A percentile compares a stretch with the other conserved stretches of the same genome.
Conservation (phyloP, 345 rosid species). For the Nasturtium officinale region DNA sequence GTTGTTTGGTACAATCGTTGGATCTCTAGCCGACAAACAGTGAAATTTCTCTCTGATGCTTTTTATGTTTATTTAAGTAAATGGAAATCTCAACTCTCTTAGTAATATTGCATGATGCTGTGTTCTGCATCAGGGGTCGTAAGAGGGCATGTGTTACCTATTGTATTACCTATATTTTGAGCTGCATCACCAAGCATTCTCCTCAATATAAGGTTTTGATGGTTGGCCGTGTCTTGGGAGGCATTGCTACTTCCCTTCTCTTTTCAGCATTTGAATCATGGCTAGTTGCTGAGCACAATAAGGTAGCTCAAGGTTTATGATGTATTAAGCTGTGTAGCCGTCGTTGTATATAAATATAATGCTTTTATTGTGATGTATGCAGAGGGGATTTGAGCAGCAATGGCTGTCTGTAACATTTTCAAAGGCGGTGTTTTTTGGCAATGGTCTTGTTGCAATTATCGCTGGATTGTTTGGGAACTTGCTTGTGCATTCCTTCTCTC, state of each 20-base stretch:
- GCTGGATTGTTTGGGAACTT: conserved; percentile 90
- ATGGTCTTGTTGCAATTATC: conserved; percentile 92
- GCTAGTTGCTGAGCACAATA: conserved; percentile 98
- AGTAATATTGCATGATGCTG: conserved; percentile 24
- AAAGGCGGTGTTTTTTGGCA: conserved; percentile 93
- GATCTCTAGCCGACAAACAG: conserved; percentile 99
- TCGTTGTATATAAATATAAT: not conserved
- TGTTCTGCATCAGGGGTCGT: conserved; percentile 71
- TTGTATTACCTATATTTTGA: conserved; percentile 86
- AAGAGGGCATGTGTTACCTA: conserved; percentile 91
- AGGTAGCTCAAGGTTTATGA: conserved; percentile 54
- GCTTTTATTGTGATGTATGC: conserved; percentile 31
- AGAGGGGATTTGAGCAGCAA: conserved; percentile 94
- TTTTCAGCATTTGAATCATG: conserved; percentile 98
- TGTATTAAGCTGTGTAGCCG: not conserved
- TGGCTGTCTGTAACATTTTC: conserved; percentile 95
- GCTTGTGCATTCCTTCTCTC: conserved; percentile 72
- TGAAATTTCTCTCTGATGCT: conserved; percentile 43
- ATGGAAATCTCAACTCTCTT: not conserved
- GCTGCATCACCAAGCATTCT: conserved; percentile 97
- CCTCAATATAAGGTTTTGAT: conserved; percentile 90
- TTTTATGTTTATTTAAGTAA: conserved; percentile 5
- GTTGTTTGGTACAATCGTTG: conserved; percentile 98
- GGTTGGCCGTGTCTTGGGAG: conserved; percentile 96
- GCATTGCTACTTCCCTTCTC: conserved; percentile 91